A percentile compares a stretch with the other conserved stretches of the same genome.
These are phyloP conservation scores for Thelonectria blattea DNA, from an alignment of 2,329 filamentous ascomycete species.

Conservation along the genomic window DNA sequence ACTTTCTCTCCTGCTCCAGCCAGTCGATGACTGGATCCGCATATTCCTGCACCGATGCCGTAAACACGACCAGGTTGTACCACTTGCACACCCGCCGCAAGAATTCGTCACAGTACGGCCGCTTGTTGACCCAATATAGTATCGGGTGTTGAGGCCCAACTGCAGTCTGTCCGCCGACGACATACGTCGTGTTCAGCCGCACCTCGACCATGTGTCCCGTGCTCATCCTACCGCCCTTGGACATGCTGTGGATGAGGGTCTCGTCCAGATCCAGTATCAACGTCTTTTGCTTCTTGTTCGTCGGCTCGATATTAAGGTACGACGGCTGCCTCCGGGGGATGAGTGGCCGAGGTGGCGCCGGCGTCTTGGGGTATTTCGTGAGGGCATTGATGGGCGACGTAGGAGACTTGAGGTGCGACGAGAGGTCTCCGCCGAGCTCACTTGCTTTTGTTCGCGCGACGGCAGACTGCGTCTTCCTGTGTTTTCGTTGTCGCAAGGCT, in stretches of 20 bases:
- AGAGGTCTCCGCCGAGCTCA: conserved; percentile 58
- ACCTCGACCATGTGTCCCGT: conserved; percentile 99
- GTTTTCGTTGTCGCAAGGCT: conserved; percentile 73
- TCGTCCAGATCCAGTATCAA: conserved; percentile 95
- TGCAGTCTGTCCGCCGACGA: conserved; percentile 69
- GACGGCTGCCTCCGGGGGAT: conserved; percentile 90
- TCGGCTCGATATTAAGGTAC: conserved; percentile 70
- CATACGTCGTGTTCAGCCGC: conserved; percentile 75
- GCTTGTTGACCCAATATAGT: conserved; percentile 97
- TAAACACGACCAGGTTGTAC: conserved; percentile 98
- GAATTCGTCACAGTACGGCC: conserved; percentile 96
- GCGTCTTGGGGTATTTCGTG: conserved; percentile 89
- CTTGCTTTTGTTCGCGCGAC: conserved; percentile 51
- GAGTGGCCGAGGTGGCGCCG: conserved; percentile 85
- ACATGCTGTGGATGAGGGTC: conserved; percentile 97
- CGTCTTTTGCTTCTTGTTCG: conserved; percentile 79
- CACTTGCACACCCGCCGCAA: conserved; percentile 91
- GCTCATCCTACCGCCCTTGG: conserved; percentile 93
- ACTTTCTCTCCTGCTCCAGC: conserved; percentile 96
- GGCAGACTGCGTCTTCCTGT: conserved; percentile 63
- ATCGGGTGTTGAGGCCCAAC: conserved; percentile 84
- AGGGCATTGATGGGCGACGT: conserved; percentile 80
- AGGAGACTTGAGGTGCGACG: conserved; percentile 90
- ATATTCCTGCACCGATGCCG: conserved; percentile 97
- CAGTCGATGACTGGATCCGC: conserved; percentile 99